Evolutionary conservation across 2,329 filamentous ascomycete genomes (phyloP).

Genomic region (Thelonectria olida): DNA sequence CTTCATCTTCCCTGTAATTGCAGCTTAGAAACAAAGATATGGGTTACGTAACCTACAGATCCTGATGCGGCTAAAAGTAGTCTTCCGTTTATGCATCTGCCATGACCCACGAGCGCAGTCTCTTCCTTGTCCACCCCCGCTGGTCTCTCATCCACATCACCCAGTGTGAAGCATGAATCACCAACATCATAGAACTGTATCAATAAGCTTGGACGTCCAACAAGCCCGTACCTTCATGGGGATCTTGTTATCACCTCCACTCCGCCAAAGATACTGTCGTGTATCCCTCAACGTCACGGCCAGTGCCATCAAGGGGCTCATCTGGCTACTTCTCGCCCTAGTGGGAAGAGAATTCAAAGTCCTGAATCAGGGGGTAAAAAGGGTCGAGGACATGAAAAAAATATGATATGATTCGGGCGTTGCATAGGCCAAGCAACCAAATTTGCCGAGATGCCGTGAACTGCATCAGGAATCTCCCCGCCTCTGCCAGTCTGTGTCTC

Average conservation of each 20-base stretch:
- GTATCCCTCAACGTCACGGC: no score
- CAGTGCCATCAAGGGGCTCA: neutral
- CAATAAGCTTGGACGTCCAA: no score
- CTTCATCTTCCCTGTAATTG: neutral
- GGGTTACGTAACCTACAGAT: neutral
- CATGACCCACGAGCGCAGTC: neutral
- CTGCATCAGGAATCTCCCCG: neutral
- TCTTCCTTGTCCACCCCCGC: neutral
- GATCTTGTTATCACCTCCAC: no score
- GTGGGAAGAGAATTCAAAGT: neutral
- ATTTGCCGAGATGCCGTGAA: neutral
- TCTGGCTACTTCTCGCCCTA: neutral
- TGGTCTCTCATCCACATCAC: neutral
- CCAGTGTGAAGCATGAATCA: neutral
- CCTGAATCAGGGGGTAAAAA: neutral
- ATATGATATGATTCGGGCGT: no score
- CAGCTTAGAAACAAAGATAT: neutral
- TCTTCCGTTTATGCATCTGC: neutral
- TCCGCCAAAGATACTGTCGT: no score
- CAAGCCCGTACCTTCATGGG: no score
- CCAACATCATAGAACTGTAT: no score
- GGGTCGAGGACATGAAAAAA: no score
- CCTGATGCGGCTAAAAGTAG: neutral
- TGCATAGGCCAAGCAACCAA: neutral
- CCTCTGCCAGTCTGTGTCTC: neutral